phyloP scores from a whole-genome alignment of 371 early-diverging fungal genomes.

The Syncephalastrum contaminatum region DNA sequence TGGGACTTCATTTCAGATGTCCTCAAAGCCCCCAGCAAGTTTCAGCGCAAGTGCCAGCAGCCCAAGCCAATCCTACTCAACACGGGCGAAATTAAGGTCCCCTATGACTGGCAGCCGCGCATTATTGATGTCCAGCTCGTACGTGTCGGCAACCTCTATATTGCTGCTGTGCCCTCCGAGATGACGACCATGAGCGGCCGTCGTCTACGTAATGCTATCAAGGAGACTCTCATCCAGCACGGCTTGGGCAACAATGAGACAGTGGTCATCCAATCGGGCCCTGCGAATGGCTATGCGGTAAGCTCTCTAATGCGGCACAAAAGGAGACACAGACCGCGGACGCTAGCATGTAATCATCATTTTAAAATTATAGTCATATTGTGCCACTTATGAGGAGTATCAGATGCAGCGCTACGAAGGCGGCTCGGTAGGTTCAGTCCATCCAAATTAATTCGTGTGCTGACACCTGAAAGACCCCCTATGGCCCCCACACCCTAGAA shows the following conservation, averaged over 20 bases:
- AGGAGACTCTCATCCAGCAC: constrained; percentile 33
- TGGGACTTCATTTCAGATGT: constrained; percentile 47
- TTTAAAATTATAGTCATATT: constrained; percentile 46
- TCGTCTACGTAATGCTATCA: constrained; percentile 43
- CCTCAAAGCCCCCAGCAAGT: constrained; percentile 33
- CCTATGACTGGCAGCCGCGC: constrained; percentile 59
- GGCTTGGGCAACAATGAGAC: constrained; percentile 46
- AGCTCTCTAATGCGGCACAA: neutral
- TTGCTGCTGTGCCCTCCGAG: constrained; percentile 58
- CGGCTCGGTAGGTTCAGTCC: constrained; percentile 37
- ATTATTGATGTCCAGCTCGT: constrained; percentile 55
- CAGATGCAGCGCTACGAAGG: constrained; percentile 69
- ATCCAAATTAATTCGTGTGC: no score
- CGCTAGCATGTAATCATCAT: neutral
- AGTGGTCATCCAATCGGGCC: constrained; percentile 54
- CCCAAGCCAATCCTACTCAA: constrained; percentile 63
- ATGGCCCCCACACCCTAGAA: constrained; percentile 62
- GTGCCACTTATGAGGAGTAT: constrained; percentile 67
- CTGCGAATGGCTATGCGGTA: constrained; percentile 48
- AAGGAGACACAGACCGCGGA: neutral
- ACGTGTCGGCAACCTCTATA: constrained; percentile 50
- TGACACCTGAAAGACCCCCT: constrained; percentile 44
- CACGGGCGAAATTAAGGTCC: constrained; percentile 55
- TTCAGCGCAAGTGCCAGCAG: constrained; percentile 49
- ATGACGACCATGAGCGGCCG: constrained; percentile 71